phyloP scores from a whole-genome alignment of 768 basidiomycete species.

The Xerocomus brunneocitrinus region DNA sequence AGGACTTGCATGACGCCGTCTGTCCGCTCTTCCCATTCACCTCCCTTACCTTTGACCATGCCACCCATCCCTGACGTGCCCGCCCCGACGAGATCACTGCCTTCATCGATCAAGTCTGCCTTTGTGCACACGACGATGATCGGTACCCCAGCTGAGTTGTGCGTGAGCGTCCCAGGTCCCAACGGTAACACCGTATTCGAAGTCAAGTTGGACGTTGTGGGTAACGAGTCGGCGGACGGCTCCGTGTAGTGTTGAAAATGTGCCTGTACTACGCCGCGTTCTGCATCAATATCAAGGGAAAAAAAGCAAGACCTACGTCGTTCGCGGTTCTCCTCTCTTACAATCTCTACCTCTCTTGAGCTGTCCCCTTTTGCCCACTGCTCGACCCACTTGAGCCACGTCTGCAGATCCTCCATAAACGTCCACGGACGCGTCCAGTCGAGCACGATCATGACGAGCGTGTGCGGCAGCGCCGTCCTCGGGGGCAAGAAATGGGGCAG shows the following conservation, averaged over 20 bases:
- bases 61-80: constrained; percentile 83
- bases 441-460: constrained; percentile 76
- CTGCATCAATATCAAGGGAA: background rate
- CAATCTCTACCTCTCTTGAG: constrained; percentile 67
- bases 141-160: constrained; percentile 81
- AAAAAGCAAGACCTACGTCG: constrained; percentile 51
- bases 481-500: constrained; percentile 80
- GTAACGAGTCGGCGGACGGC: constrained; percentile 63
- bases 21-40: constrained; percentile 92
- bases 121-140: constrained; percentile 90
- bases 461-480: constrained; percentile 58
- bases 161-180: constrained; percentile 78
- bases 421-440: constrained; percentile 97
- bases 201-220: constrained; percentile 53
- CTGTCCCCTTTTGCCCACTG: constrained; percentile 67
- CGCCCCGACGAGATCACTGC: constrained; percentile 57
- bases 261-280: constrained; percentile 60
- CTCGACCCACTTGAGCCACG: constrained; percentile 86
- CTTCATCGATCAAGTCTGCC: constrained; percentile 88
- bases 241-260: constrained; percentile 89
- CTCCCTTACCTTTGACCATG: constrained; percentile 89
- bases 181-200: constrained; percentile 75
- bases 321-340: constrained; percentile 77
- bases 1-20: constrained; percentile 96
- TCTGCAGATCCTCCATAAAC: constrained; percentile 79